A percentile compares a stretch with the other conserved stretches of the same genome.
Conservation (phyloP, 208 protist species). For the Strigomonas galati region DNA sequence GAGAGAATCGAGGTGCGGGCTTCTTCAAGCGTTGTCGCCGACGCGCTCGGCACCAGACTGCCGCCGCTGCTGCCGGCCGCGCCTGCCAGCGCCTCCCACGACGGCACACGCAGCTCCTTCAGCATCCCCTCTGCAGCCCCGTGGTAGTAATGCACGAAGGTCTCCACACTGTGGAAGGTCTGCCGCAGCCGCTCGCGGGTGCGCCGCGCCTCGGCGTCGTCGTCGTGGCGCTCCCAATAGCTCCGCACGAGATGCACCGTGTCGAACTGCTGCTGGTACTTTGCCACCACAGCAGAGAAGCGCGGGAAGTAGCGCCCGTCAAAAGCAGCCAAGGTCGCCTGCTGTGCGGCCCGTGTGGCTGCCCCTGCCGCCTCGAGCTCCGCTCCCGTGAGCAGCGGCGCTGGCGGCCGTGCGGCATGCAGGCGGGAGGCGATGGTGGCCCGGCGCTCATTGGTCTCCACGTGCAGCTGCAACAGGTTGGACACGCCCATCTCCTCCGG, state of each 20-base stretch:
- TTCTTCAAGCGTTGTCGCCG: too few relatives aligned
- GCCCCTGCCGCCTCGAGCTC: constrained; percentile 13
- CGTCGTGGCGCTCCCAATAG: constrained; percentile 26
- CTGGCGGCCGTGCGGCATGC: constrained; percentile 20
- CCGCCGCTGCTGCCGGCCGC: not conserved
- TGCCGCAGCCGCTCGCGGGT: constrained; percentile 20
- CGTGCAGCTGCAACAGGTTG: constrained; percentile 58
- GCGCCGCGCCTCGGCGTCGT: constrained; percentile 21
- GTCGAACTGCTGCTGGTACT: constrained; percentile 29
- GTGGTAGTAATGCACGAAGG: constrained; percentile 77
- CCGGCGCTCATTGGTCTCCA: constrained; percentile 73
- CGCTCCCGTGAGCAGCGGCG: constrained; percentile 20
- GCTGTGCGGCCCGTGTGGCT: constrained; percentile 16
- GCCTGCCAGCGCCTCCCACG: not conserved
- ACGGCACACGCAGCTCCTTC: constrained; percentile 39
- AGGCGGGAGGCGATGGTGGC: constrained; percentile 31
- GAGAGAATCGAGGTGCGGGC: too few relatives aligned
- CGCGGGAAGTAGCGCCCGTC: constrained; percentile 41
- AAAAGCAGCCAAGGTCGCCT: constrained; percentile 18
- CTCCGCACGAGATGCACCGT: constrained; percentile 29
- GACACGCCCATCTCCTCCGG: constrained; percentile 32
- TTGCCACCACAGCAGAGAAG: constrained; percentile 33
- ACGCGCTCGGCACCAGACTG: too few relatives aligned
- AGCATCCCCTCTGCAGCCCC: constrained; percentile 45
- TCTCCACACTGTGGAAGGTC: constrained; percentile 39